Base-by-base conservation (phyloP, 441 rosid genomes). In the Erysimum cheiri region DNA sequence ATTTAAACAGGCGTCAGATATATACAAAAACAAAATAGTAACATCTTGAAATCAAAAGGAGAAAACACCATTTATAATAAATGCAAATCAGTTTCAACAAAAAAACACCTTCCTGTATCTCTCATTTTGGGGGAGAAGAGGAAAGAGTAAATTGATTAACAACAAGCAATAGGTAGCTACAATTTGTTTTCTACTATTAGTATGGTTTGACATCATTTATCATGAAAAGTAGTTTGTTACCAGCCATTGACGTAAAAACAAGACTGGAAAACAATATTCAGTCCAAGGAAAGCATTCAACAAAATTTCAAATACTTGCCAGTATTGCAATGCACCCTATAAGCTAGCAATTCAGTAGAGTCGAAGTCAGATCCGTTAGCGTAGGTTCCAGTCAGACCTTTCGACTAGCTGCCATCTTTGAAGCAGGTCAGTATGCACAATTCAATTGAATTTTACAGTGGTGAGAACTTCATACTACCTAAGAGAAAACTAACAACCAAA, bases 401-500 rank as follows among this genome's bases (percentile, higher is more conserved):
- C 61, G 52, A 70, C 75, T 75, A 70, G 75, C 75, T 76, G 76
- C 65, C 72, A 67, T 52, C 65, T 67, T 77, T 67, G 69, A 77
- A 67, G 74, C 63, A 72, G 62, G 73, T 76, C 65, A 75, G 70
- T 39, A 40, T 70, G 70, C 44, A 58, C 67, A 61, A 7, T 41
- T 36, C 69, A 31, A 69, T 52, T 44, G 69, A 63, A 29, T 63
- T 62, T 31, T 63, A 70, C 73, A 74, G 63, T 66, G 49, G 70
- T 74, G 64, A 67, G 31, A 68, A 75, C 57, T 37, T 62, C 70
- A 69, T 24, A 47, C 28, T 56, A 56, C 62, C 67, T 54, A 53
- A 60, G 39, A 48, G 52, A 75, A 55, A 75, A 75, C 78, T 69
- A 75, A 35, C 61, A 62, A 55, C 47, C 67, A 44, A 32, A 43